Evolutionary conservation across 1,139 yeast species (phyloP), one percentile per base, ranked within the genome.

Genomic region (Lodderomyces margitis): DNA sequence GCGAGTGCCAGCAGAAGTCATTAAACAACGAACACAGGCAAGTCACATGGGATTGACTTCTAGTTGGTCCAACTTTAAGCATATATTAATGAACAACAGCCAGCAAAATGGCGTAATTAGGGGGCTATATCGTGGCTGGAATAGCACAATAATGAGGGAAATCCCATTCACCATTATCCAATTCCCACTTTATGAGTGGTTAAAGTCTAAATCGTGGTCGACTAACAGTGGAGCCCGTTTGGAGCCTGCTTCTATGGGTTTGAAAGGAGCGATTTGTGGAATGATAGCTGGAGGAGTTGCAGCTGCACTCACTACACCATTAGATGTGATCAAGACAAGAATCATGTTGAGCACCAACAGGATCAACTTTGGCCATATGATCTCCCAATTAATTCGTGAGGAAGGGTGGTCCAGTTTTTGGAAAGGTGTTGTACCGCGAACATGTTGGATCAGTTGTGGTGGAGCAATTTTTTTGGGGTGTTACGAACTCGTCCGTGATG

Each of bases 391-490:
- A 42, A 59, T 75, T 14, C 59, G 58, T 25, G 87, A 83, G 41
- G 95, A 87, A 55, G 95, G 95, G 0, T 62, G 68, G 38, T 50
- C 58, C 7, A 89, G 85, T 1, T 87, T 92, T 50, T 76, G 80
- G 58, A 78, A 77, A 40, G 98, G 98, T 4, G 75, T 91, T 32
- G 97, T 95, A 0, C 98, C 98, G 2, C 74, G 98, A 59, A 89
- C 97, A 0, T 75, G 87, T 79, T 92, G 98, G 98, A 92, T 92
- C 46, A 83, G 95, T 66, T 94, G 95, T 3, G 99, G 99, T 14
- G 99, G 99, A 15, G 96, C 98, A 23, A 88, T 94, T 28, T 92
- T 94, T 66, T 71, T 92, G 44, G 99, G 99, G 3, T 87, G 88
- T 45, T 92, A 92, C 57, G 98, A 92, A 62, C 64, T 83, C 19